Base-by-base conservation (phyloP, 805 yeast species). In the Danielozyma ontarioensis region DNA sequence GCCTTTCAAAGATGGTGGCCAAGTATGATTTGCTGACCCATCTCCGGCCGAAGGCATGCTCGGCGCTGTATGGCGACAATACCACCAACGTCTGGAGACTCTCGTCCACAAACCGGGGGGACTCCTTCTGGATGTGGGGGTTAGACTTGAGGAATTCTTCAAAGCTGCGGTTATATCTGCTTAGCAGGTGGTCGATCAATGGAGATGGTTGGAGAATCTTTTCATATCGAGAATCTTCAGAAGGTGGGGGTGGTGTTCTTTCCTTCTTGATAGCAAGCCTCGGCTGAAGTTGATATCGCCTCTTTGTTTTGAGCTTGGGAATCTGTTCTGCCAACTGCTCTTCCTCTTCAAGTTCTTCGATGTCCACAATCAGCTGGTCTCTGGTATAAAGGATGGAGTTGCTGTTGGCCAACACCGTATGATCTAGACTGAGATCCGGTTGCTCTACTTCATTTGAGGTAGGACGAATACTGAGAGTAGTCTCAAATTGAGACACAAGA, bases 1-100 rank as follows among this genome's bases (percentile, higher is more conserved):
- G 95, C 28, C 90, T 62, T 56, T 85, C 95, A 17, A 85, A 90
- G 23, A 85, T 80, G 0, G 88, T 74, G 13, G 80, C 62, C 27
- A 72, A 55, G 46, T 81, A 80, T 1, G 76, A 55, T 50, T 80
- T 83, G 5, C 84, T 62, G 2, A 79, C 87, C 95, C 95, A 85
- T 18, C 64, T 63, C 25, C 95, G 68, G 4, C 85, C 78, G 53
- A 83, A 86, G 0, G 75, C 74, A 57, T 85, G 95, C 40, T 76
- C 73, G 21, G 82, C 64, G 1, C 87, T 77, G 36, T 74, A 64
- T 0, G 94, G 90, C 0, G 90, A 77, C 14, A 85, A 54, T 4
- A 85, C 63, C 5, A 84, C 63, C 25, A 80, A 65, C 0, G 85
- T 72, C 41, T 71, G 74, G 24, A 75, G 74, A 2, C 46, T 37